phyloP scores from a whole-genome alignment of 768 basidiomycete species.

The Kondoa subrosea region DNA sequence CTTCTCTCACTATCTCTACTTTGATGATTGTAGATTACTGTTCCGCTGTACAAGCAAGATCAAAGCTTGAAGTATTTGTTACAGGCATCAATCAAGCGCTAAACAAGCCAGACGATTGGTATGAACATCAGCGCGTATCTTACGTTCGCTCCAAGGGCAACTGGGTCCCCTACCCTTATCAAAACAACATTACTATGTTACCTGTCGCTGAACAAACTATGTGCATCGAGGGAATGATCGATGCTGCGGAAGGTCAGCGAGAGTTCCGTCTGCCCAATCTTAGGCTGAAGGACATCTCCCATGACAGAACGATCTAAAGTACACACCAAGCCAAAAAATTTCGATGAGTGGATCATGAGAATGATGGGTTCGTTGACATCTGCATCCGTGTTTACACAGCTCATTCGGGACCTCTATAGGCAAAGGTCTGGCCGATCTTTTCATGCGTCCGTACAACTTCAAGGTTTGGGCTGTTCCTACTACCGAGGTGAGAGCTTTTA shows the following conservation, averaged over 20 bases:
- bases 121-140: conserved; percentile 33
- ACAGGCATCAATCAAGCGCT: conserved; percentile 31
- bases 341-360: conserved; percentile 35
- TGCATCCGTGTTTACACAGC: neutral
- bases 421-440: conserved; percentile 32
- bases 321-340: conserved; percentile 31
- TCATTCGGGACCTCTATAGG: conserved; percentile 20
- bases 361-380: conserved; percentile 28
- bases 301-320: conserved; percentile 24
- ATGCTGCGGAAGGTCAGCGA: conserved; percentile 29
- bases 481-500: conserved; percentile 27
- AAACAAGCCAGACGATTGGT: conserved; percentile 34
- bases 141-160: conserved; percentile 31
- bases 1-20: conserved; percentile 36
- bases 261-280: neutral
- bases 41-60: neutral
- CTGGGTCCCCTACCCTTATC: conserved; percentile 34
- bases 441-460: conserved; percentile 36
- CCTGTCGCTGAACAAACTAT: conserved; percentile 32
- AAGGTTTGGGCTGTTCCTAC: conserved; percentile 35
- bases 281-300: neutral
- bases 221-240: conserved; percentile 34
- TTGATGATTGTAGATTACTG: conserved; percentile 29
- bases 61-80: neutral
- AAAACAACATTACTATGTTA: conserved; percentile 35